Base-by-base conservation (phyloP, 1,284 basidiomycete species). In the Ceratobasidium sp. region DNA sequence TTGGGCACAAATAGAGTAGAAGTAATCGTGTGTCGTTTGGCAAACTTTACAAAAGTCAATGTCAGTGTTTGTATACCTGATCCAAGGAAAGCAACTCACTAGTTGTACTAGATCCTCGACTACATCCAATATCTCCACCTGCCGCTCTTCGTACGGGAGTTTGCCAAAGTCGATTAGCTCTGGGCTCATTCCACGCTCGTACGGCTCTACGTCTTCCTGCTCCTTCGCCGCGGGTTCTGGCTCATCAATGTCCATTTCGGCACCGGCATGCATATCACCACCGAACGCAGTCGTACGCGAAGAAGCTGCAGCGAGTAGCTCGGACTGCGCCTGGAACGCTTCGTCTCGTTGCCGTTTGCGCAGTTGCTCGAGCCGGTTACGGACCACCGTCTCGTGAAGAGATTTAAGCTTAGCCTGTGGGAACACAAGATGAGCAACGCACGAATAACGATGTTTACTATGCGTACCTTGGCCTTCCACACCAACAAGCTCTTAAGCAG, bases 281-380 rank as follows among this genome's bases (percentile, higher is more conserved):
- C 80, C 81, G 69, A 83, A 81, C 72, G 75, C 38, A 70, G 75
- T 46, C 49, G 69, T 84, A 35, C 77, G 75, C 28, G 84, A 87
- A 46, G 86, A 88, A 70, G 94, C 89, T 61, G 91, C 92, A 58
- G 92, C 93, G 46, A 96, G 86, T 26, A 99, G 84, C 80, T 98
- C 96, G 79, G 94, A 91, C 79, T 98, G 94, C 0, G 96, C 95
- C 78, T 92, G 91, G 55, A 94, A 82, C 1, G 97, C 98, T 80
- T 98, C 96, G 78, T 98, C 95, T 67, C 97, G 88, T 81, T 99
- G 98, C 70, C 91, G 89, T 80, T 96, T 96, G 75, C 96, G 92
- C 70, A 99, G 88, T 78, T 98, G 95, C 79, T 98, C 97, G 21
- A 99, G 85, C 52, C 98, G 89, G 80, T 99, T 99, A 72, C 94